phyloP scores from a whole-genome alignment of 768 basidiomycete species.

The Termitomyces sp. region DNA sequence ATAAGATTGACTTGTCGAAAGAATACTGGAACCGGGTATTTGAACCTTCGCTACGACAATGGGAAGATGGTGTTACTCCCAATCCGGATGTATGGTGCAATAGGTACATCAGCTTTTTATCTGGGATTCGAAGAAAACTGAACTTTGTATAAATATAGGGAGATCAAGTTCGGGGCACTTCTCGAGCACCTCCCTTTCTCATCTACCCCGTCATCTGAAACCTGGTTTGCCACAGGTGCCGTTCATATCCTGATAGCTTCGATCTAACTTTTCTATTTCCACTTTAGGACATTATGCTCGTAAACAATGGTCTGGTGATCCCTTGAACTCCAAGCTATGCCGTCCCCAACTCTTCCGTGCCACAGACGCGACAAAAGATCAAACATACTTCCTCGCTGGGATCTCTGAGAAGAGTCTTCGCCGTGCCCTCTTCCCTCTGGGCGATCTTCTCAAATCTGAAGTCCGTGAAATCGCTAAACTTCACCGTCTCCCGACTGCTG shows the following conservation, averaged over 20 bases:
- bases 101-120: slow-evolving; percentile 34
- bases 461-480: slow-evolving; percentile 41
- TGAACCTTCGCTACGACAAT: slow-evolving; percentile 72
- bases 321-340: neutral
- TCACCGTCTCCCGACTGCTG: slow-evolving; percentile 7
- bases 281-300: slow-evolving; percentile 79
- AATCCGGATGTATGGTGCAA: slow-evolving; percentile 96
- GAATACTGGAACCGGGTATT: slow-evolving; percentile 94
- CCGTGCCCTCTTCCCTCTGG: neutral
- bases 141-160: neutral
- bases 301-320: slow-evolving; percentile 41
- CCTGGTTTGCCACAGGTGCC: slow-evolving; percentile 82
- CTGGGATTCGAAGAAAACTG: neutral
- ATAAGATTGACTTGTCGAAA: slow-evolving; percentile 77
- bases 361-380: slow-evolving; percentile 71
- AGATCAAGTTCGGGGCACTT: slow-evolving; percentile 38
- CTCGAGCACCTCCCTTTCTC: slow-evolving; percentile 50
- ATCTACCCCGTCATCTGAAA: slow-evolving; percentile 16
- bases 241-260: neutral
- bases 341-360: slow-evolving; percentile 53
- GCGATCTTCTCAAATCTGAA: slow-evolving; percentile 53
- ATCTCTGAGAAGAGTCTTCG: neutral
- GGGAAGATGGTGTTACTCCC: slow-evolving; percentile 79
- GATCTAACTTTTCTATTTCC: neutral
- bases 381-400: slow-evolving; percentile 65